These are phyloP conservation scores for Metschnikowia kunwiensis DNA, from an alignment of 805 yeast genomes.

Conservation along the genomic window DNA sequence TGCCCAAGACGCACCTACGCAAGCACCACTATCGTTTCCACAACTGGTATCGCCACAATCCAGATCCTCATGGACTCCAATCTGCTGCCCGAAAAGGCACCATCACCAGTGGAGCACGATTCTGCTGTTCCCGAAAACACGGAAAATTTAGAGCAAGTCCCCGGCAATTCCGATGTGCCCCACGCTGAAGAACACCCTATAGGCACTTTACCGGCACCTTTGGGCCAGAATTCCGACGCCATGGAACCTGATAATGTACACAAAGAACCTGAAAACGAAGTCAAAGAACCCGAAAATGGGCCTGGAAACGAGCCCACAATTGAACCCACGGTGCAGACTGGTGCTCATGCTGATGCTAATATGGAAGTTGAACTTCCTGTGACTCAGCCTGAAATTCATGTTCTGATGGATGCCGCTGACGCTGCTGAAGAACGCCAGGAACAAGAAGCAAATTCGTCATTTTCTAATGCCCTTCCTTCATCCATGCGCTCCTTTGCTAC, in stretches of 20 bases:
- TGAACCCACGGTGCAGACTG: too few species aligned
- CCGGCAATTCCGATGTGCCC: too few species aligned
- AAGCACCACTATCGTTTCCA: too few species aligned
- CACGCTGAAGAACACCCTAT: too few species aligned
- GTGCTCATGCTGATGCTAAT: background rate
- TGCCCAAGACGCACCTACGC: background rate
- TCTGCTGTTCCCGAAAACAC: background rate
- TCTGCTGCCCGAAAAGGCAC: constrained; percentile 5
- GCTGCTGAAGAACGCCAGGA: constrained; percentile 7
- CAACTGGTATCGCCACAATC: background rate
- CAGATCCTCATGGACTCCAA: constrained; percentile 4
- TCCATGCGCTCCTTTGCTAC: constrained; percentile 28
- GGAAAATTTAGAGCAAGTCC: too few species aligned
- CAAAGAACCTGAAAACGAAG: too few species aligned
- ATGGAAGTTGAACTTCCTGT: background rate
- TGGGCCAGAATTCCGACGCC: constrained; percentile 13
- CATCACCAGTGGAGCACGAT: background rate
- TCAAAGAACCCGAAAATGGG: too few species aligned
- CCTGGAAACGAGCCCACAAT: too few species aligned
- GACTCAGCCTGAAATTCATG: background rate
- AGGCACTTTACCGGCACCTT: constrained; percentile 4
- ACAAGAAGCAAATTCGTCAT: constrained; percentile 14
- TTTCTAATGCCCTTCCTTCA: constrained; percentile 8
- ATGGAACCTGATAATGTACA: constrained; percentile 3
- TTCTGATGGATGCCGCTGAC: background rate